phyloP scores from a whole-genome alignment of 2,329 filamentous ascomycete species.

The Cladobotryum mycophilum region DNA sequence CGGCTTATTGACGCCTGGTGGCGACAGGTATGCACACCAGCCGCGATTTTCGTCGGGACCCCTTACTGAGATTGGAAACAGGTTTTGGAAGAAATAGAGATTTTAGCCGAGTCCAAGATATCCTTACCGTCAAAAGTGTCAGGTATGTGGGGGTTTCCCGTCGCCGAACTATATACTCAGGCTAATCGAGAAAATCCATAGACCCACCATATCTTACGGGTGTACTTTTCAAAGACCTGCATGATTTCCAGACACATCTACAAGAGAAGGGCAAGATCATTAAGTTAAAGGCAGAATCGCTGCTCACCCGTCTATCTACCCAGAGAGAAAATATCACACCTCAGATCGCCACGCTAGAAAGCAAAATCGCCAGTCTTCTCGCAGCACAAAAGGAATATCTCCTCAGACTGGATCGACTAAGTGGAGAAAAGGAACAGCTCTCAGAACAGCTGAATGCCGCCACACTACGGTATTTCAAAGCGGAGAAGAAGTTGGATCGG shows the following conservation, averaged over 20 bases:
- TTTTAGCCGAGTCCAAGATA: conserved; percentile 48
- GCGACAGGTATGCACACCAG: conserved; percentile 61
- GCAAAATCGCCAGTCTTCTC: conserved; percentile 66
- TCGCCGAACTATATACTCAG: background rate
- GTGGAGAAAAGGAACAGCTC: conserved; percentile 74
- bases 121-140: conserved; percentile 17
- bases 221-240: conserved; percentile 55
- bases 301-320: conserved; percentile 55
- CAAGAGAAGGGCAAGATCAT: conserved; percentile 70
- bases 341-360: conserved; percentile 66
- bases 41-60: background rate
- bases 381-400: conserved; percentile 77
- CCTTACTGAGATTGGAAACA: conserved; percentile 22
- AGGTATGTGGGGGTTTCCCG: background rate
- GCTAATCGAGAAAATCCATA: conserved; percentile 20
- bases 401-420: conserved; percentile 67
- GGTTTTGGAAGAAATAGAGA: conserved; percentile 58
- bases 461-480: conserved; percentile 86
- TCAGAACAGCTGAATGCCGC: conserved; percentile 83
- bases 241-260: conserved; percentile 77
- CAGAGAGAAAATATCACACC: conserved; percentile 52
- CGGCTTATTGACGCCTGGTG: conserved; percentile 91
- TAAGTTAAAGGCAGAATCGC: conserved; percentile 61
- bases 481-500: conserved; percentile 89
- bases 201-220: conserved; percentile 52